Conservation (phyloP, 345 rosid genomes). For the Clausena lansium region DNA sequence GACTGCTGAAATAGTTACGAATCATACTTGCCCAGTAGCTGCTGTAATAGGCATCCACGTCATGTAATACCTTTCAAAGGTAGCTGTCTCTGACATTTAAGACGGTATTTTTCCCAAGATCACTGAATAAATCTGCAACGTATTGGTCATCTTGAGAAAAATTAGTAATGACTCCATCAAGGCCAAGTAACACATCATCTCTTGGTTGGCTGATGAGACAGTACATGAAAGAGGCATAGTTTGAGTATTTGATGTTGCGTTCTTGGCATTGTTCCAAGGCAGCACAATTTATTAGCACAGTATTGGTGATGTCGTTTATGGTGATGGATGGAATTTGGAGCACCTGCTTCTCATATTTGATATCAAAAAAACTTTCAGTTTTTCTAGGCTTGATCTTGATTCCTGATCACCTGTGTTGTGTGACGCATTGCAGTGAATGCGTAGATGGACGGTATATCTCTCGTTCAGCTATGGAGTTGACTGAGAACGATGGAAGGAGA, state of each 20-base stretch:
- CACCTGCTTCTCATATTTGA: slow-evolving; percentile 1
- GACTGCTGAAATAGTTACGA: slow-evolving; percentile 10
- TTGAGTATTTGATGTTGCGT: not conserved
- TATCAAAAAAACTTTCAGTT: not conserved
- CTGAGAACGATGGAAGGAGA: no score
- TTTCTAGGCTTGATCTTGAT: not conserved
- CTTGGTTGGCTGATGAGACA: slow-evolving; percentile 16
- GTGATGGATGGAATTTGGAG: slow-evolving; percentile 18
- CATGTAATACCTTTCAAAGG: slow-evolving; percentile 2
- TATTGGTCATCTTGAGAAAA: slow-evolving; percentile 2
- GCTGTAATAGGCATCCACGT: not conserved
- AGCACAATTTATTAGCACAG: not conserved
- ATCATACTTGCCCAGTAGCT: slow-evolving; percentile 2
- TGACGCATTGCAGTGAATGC: not conserved
- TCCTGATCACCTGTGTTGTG: slow-evolving; percentile 8
- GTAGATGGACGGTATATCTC: not conserved
- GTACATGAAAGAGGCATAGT: slow-evolving; percentile 9
- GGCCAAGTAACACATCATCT: slow-evolving; percentile 5
- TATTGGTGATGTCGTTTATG: not conserved
- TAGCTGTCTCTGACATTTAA: not conserved
- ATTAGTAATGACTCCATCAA: slow-evolving; percentile 10
- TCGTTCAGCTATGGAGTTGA: not conserved
- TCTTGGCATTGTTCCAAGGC: not conserved
- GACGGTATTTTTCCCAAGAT: not conserved
- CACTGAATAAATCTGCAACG: slow-evolving; percentile 10